These are phyloP conservation scores for Pythium guiyangense DNA, from an alignment of 352 stramenopile genomes.

Conservation along the genomic window DNA sequence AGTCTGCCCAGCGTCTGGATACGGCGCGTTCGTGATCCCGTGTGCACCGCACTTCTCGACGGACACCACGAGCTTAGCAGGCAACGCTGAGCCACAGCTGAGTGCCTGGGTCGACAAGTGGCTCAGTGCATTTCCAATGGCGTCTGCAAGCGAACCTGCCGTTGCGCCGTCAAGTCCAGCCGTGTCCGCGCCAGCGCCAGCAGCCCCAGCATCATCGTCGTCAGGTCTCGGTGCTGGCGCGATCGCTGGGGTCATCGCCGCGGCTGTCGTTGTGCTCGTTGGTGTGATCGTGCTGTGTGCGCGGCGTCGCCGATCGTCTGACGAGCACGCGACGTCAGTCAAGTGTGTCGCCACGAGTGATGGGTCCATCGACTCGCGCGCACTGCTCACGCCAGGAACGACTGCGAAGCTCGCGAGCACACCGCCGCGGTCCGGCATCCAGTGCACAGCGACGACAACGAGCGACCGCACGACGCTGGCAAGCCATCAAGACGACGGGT, in stretches of 20 bases:
- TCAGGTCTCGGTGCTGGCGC: conserved; percentile 5
- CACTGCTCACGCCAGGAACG: conserved; percentile 1
- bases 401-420: not conserved
- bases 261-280: conserved; percentile 7
- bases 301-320: not conserved
- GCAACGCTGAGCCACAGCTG: conserved; percentile 4
- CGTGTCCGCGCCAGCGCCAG: too few relatives aligned
- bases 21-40: conserved; percentile 8
- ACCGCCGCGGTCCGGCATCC: not conserved
- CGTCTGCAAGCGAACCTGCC: not conserved
- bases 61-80: not conserved
- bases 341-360: not conserved
- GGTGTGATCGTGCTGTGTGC: conserved; percentile 7
- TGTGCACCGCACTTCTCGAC: not conserved
- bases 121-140: conserved; percentile 8
- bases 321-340: not conserved
- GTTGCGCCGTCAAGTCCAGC: too few relatives aligned
- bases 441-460: not conserved
- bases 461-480: conserved; percentile 8
- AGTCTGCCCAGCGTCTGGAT: not conserved
- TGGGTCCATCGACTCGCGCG: conserved; percentile 2
- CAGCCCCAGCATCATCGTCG: conserved; percentile 1
- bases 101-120: conserved; percentile 11
- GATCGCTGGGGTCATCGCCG: conserved; percentile 6
- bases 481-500: conserved; percentile 3